Base-by-base conservation (phyloP, 139 green algal species). In the Chlorella sp. region DNA sequence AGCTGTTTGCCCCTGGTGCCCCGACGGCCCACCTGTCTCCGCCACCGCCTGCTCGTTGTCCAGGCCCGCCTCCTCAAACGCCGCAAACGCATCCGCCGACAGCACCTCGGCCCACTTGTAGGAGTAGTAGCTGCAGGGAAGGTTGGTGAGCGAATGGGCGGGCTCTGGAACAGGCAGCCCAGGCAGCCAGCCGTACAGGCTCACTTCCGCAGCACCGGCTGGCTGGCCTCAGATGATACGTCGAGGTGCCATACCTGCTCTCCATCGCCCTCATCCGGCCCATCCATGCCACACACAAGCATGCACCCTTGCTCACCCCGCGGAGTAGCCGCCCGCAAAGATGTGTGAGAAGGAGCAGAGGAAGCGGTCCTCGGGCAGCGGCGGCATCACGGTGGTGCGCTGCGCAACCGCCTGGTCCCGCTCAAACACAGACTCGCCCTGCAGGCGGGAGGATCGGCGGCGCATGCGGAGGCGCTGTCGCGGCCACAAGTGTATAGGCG, bases 311-410 rank as follows among this genome's bases (percentile, higher is more conserved):
- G 8, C 51, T 67, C 77, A 83, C 3, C 95, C 96, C 7, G 95
- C 95, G 5, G 85, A 88, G 85, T 99, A 99, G 17, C 95, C 95
- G 20, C 96, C 96, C 1, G 96, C 95, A 89, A 99, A 99, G 88
- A 99, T 99, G 92, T 99, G 97, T 30, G 73, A 82, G 88, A 99
- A 99, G 67, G 85, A 86, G 92, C 96, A 99, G 43, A 99, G 91
- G 94, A 99, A 99, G 76, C 96, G 91, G 92, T 99, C 97, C 74
- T 96, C 94, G 1, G 93, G 93, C 83, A 98, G 93, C 9, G 92
- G 93, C 74, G 87, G 85, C 91, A 98, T 91, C 20, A 97, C 91
- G 41, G 85, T 89, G 24, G 90, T 94, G 20, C 89, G 92, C 62
- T 90, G 40, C 0, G 92, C 94, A 40, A 98, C 84, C 46, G 88